Percentiles rank a stretch among this genome's conserved stretches.
phyloP scores from a whole-genome alignment of 1,139 yeast genomes.

The Saccharomyces hybrid region DNA sequence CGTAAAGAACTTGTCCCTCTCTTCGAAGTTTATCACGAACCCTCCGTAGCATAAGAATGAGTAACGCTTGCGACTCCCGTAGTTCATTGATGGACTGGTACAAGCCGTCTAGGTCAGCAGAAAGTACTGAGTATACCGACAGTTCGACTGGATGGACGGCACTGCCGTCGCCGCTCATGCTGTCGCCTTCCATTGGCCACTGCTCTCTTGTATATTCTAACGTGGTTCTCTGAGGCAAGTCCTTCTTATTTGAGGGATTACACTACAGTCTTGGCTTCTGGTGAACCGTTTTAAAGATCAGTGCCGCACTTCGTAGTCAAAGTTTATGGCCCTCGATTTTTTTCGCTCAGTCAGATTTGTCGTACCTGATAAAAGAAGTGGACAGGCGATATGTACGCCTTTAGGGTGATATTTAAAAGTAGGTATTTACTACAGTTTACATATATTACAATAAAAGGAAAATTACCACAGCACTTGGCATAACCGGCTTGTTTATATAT shows the following conservation, averaged over 20 bases:
- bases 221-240: not conserved
- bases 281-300: not conserved
- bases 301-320: not conserved
- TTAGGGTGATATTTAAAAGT: not conserved
- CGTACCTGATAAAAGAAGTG: not conserved
- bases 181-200: not conserved
- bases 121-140: slow-evolving; percentile 27
- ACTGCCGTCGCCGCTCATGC: slow-evolving; percentile 7
- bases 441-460: not conserved
- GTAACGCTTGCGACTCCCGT: slow-evolving; percentile 29
- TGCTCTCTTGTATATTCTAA: not conserved
- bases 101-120: slow-evolving; percentile 28
- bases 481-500: not conserved
- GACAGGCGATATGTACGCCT: not conserved
- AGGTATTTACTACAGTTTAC: not conserved
- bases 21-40: slow-evolving; percentile 19
- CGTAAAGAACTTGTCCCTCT: slow-evolving; percentile 19
- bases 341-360: not conserved
- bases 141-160: slow-evolving; percentile 30
- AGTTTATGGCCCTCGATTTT: not conserved
- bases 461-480: not conserved
- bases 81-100: slow-evolving; percentile 28
- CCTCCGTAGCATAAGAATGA: slow-evolving; percentile 21
- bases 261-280: not conserved
- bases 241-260: not conserved